Conservation (phyloP, 108 stramenopile species). For the Nitzschia sp. region DNA sequence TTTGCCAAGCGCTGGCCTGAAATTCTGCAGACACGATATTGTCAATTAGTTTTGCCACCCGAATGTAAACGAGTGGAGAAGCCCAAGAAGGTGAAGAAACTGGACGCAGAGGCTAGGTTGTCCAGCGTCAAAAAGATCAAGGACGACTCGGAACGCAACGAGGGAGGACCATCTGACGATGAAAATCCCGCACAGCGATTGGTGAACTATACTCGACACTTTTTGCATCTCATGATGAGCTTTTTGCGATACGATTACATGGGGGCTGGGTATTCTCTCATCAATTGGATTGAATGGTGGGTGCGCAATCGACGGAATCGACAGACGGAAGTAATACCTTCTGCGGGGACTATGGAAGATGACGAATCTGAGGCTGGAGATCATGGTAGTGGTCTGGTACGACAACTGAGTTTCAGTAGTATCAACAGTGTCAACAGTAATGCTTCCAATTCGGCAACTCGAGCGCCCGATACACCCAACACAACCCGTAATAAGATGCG, state of each 20-base stretch:
- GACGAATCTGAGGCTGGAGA: constrained; percentile 29
- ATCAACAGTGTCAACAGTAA: background rate
- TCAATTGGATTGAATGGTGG: constrained; percentile 47
- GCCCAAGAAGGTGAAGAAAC: background rate
- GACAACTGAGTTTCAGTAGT: background rate
- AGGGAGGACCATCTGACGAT: constrained; percentile 18
- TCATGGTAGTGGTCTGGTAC: background rate
- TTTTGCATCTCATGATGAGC: constrained; percentile 37
- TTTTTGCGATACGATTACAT: constrained; percentile 46
- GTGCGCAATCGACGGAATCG: constrained; percentile 9
- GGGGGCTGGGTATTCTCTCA: constrained; percentile 40
- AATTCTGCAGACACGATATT: constrained; percentile 52
- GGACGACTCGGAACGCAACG: background rate
- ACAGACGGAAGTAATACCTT: background rate
- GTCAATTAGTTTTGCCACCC: constrained; percentile 65
- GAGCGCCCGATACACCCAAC: background rate
- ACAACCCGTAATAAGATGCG: background rate
- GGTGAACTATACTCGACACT: constrained; percentile 33
- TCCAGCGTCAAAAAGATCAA: background rate
- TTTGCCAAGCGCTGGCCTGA: constrained; percentile 66
- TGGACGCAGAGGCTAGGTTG: constrained; percentile 2
- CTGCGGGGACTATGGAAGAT: constrained; percentile 36
- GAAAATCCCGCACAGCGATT: constrained; percentile 47
- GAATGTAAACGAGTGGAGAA: constrained; percentile 68
- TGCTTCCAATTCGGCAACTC: background rate